Evolutionary conservation across 345 rosid species (phyloP).

Genomic region (Sisymbrium irio): DNA sequence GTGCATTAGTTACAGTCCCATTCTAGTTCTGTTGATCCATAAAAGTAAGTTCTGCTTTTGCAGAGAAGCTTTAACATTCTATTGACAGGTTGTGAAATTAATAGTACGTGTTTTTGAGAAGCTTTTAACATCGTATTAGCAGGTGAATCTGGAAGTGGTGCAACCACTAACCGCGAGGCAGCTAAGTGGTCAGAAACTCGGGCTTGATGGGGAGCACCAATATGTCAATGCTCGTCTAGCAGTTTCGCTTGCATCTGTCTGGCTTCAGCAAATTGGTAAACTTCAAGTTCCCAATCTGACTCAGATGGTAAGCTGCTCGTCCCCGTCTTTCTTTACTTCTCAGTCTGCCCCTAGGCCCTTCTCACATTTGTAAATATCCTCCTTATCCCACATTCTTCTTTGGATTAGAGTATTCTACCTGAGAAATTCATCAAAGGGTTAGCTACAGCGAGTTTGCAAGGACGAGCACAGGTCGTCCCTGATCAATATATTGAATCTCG

Average conservation of each 20-base stretch:
- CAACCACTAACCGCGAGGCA: constrained; percentile 57
- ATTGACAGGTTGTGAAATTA: background rate
- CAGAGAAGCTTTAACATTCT: background rate
- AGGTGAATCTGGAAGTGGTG: constrained; percentile 75
- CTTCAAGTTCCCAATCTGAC: constrained; percentile 42
- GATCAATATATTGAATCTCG: constrained; percentile 48
- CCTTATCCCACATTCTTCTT: constrained; percentile 9
- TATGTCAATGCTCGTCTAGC: constrained; percentile 91
- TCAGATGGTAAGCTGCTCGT: constrained; percentile 47
- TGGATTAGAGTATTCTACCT: constrained; percentile 62
- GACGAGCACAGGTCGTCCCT: constrained; percentile 87
- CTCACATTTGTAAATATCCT: background rate
- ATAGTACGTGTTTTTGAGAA: background rate
- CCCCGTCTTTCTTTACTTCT: constrained; percentile 5
- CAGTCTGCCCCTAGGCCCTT: background rate
- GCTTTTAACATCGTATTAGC: constrained; percentile 25
- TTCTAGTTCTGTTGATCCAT: constrained; percentile 9
- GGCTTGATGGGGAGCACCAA: constrained; percentile 95
- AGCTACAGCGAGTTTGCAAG: constrained; percentile 78
- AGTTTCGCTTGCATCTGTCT: constrained; percentile 60
- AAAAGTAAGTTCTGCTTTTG: background rate
- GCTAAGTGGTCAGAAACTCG: constrained; percentile 69
- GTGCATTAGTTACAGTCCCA: background rate
- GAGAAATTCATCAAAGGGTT: constrained; percentile 84
- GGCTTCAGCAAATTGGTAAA: constrained; percentile 87